Evolutionary conservation across 106 monocot species (phyloP), one percentile per base, ranked within the genome.

Genomic region (Allium fistulosum): DNA sequence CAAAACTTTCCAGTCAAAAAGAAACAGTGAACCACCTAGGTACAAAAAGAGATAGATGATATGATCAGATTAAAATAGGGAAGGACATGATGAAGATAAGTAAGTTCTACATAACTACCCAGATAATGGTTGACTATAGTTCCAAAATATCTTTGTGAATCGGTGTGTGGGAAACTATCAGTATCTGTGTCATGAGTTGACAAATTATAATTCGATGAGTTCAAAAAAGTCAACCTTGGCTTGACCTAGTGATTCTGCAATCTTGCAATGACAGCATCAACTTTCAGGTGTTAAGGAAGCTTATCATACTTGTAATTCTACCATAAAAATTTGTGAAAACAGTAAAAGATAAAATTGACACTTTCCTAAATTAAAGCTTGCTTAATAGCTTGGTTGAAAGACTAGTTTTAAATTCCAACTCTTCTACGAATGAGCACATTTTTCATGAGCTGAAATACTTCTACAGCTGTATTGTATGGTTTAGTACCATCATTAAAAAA

Each of bases 1-100:
- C 73, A 95, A 67, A 51, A 85, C 74, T 74, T 91, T 95, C 63
- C 91, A 74, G 63, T 95, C 91, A 80, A 91, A 95, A 16, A 84
- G 77, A 74, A 84, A 84, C 63, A 84, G 73, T 13, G 84, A 80
- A 57, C 84, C 84, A 67, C 84, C 84, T 84, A 69, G 7, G 7
- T 2, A 7, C 22, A 8, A 45, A 11, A 67, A 53, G 53, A 12
- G 48, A 65, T 51, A n/a, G 11, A 49, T 6, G 17, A 46, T 46
- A 48, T 15, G 9, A 6, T 28, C 63, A 64, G 65, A 65, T 17
- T 11, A 17, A 49, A 65, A 50, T 0, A 17, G 49, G 9, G 5
- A 37, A 1, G 37, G 37, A 37, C 37, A 49, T 9, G 51, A 46
- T 50, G 49, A 49, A 50, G 10, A 50, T 1, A 49, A 65, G 17